phyloP scores from a whole-genome alignment of 176 grass and related monocot species.

The Rhynchospora pubera region DNA sequence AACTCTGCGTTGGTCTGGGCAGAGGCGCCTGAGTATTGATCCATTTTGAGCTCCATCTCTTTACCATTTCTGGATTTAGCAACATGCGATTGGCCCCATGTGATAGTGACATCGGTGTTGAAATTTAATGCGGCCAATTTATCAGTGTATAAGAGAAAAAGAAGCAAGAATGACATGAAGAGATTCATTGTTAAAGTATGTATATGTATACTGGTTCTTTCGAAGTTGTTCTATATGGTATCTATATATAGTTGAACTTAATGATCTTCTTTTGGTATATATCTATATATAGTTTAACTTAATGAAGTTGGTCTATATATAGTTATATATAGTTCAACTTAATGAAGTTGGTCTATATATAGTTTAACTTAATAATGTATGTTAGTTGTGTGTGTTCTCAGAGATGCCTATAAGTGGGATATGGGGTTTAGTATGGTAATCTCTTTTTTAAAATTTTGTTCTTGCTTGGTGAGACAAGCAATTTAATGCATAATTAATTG shows the following conservation, averaged over 20 bases:
- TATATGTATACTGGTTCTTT: neutral
- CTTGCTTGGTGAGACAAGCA: neutral
- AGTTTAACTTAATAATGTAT: neutral
- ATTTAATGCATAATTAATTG: neutral
- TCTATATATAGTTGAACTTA: neutral
- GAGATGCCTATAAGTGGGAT: neutral
- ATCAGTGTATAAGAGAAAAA: constrained; percentile 12
- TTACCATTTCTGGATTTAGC: constrained; percentile 5
- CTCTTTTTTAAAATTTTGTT: neutral
- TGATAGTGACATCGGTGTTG: constrained; percentile 19
- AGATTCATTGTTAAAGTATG: neutral
- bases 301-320: neutral
- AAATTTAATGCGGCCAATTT: constrained; percentile 21
- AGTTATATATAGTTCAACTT: neutral
- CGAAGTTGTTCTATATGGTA: neutral
- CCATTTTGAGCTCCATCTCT: constrained; percentile 22
- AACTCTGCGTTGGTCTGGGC: constrained; percentile 9
- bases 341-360: neutral
- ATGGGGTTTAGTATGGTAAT: neutral
- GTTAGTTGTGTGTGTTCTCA: neutral
- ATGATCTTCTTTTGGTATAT: neutral
- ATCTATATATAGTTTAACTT: no score
- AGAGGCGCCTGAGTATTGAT: constrained; percentile 21
- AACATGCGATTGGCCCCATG: constrained; percentile 3
- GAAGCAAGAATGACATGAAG: neutral